Conservation (phyloP, 2,329 filamentous ascomycete genomes). For the Apiospora marii region DNA sequence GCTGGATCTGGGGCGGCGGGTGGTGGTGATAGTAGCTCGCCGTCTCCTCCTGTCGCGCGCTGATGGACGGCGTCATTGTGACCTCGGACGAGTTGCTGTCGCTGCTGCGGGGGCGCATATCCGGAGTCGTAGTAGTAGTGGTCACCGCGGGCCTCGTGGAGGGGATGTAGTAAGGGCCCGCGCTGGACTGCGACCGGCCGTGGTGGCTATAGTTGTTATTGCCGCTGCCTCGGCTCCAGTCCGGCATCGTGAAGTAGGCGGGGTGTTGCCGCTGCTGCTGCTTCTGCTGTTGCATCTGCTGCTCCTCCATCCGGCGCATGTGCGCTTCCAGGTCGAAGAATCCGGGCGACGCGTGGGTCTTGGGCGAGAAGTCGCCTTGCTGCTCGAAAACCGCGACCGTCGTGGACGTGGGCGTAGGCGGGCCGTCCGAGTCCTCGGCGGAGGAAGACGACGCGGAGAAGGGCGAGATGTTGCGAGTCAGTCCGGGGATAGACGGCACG, state of each 20-base stretch:
- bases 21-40: not conserved
- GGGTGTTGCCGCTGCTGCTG: not conserved
- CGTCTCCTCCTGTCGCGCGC: not conserved
- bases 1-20: not conserved
- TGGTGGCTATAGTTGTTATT: not conserved
- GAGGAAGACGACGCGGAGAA: conserved; percentile 8
- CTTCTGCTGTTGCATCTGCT: conserved; percentile 16
- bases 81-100: not conserved
- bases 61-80: conserved; percentile 11
- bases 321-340: conserved; percentile 18
- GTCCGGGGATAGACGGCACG: conserved; percentile 23
- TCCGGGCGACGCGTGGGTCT: not conserved
- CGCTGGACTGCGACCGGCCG: not conserved
- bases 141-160: not conserved
- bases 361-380: not conserved
- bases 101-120: conserved; percentile 1
- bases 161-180: conserved; percentile 2
- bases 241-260: not conserved
- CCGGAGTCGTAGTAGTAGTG: too few relatives aligned
- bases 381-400: conserved; percentile 13
- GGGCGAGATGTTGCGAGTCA: conserved; percentile 25
- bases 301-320: not conserved
- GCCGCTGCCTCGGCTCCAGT: not conserved
- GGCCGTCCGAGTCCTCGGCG: conserved; percentile 24
- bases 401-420: conserved; percentile 20